phyloP scores from a whole-genome alignment of 345 rosid genomes.

The Sonneratia alba region DNA sequence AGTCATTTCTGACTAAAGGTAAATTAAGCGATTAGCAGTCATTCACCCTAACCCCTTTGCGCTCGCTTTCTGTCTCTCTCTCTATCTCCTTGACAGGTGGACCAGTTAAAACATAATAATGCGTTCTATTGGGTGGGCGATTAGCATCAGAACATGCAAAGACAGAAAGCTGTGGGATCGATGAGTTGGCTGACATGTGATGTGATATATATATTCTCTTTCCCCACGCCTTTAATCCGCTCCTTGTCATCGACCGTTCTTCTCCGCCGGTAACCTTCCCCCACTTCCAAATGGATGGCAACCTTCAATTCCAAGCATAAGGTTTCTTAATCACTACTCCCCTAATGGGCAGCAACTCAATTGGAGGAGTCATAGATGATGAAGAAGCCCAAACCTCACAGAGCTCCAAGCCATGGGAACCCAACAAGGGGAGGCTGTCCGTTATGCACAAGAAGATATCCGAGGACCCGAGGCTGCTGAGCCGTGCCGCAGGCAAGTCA shows the following conservation, averaged over 20 bases:
- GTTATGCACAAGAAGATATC: slow-evolving; percentile 1
- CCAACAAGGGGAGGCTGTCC: not conserved
- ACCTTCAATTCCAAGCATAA: not conserved
- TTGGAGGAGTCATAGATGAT: not conserved
- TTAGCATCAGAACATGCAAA: not conserved
- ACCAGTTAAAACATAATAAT: not conserved
- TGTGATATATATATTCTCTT: not conserved
- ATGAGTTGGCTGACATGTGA: not conserved
- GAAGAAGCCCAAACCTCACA: not conserved
- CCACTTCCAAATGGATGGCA: not conserved
- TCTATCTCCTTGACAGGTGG: not conserved
- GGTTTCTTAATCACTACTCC: not conserved
- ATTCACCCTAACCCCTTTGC: too few species aligned
- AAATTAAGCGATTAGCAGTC: too few species aligned
- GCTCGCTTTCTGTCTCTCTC: not conserved
- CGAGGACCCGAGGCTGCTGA: slow-evolving; percentile 9
- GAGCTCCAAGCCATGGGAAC: slow-evolving; percentile 5
- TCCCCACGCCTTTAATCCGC: not conserved
- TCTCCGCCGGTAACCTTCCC: not conserved
- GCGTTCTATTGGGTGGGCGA: not conserved
- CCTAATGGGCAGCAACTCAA: not conserved
- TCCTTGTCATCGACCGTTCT: not conserved
- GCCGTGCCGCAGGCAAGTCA: slow-evolving; percentile 9
- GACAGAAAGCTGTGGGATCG: not conserved
- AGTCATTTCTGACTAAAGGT: too few species aligned